Evolutionary conservation across 441 rosid species (phyloP), one percentile per base, ranked within the genome.

Genomic region (Geranium incanum): DNA sequence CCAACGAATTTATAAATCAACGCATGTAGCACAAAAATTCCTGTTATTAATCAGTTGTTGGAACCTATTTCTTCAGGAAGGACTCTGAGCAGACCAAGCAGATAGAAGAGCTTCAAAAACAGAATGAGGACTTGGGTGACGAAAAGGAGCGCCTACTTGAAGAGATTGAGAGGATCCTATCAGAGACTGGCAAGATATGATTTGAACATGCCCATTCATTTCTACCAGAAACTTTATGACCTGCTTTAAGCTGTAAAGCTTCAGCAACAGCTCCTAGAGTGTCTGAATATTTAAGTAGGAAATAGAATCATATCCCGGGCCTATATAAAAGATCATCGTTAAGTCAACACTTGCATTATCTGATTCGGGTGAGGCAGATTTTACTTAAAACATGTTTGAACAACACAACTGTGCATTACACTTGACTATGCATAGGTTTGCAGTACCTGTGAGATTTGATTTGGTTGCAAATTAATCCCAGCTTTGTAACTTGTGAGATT

Each of bases 71-170:
- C 69, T 59, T 15, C 89, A 89, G 95, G 83, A 89, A 87, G 82
- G 95, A 85, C 75, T 89, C 95, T 43, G 91, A 89, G 64, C 95
- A 89, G 76, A 87, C 91, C 0, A 89, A 86, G 77, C 91, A 85
- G 76, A 87, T 89, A 71, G 88, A 89, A 78, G 95, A 89, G 70
- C 81, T 89, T 63, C 95, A 89, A 77, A 83, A 84, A 79, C 85
- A 78, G 76, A 89, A 89, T 16, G 86, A 86, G 23, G 91, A 86
- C 15, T 70, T 89, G 78, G 41, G 68, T 0, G 88, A 86, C 21
- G 95, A 89, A 68, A 89, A 89, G 69, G 91, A 86, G 69, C 85
- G 95, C 5, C 91, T 89, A 37, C 75, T 87, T 0, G 91, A 89
- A 77, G 91, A 86, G 71, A 89, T 87, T 48, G 90, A 86, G 76